A percentile compares a stretch with the other conserved stretches of the same genome.
Evolutionary conservation across 768 basidiomycete species (phyloP).

Genomic region (Pisolithus marmoratus): DNA sequence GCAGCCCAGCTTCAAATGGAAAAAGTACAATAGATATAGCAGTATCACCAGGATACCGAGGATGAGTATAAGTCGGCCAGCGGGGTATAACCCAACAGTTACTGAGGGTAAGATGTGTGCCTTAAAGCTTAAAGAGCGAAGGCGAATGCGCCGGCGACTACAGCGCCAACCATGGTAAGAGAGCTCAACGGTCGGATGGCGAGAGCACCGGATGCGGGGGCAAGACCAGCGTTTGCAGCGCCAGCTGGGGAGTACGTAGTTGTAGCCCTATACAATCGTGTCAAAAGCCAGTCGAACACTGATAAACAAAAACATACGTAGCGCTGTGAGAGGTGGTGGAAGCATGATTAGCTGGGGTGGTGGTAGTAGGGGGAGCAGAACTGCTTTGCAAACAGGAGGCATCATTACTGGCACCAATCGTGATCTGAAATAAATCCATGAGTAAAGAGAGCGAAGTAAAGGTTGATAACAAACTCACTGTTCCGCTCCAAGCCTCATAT

Average conservation of each 20-base stretch:
- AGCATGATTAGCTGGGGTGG: constrained; percentile 13
- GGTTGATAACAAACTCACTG: constrained; percentile 35
- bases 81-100: constrained; percentile 30
- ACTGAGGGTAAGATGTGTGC: constrained; percentile 34
- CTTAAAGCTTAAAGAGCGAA: constrained; percentile 23
- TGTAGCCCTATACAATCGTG: neutral
- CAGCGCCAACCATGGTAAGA: constrained; percentile 18
- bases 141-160: constrained; percentile 14
- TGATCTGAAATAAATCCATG: constrained; percentile 23
- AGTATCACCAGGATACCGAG: constrained; percentile 21
- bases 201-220: constrained; percentile 19
- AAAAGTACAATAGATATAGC: neutral
- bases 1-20: constrained; percentile 8
- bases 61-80: constrained; percentile 28
- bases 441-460: neutral
- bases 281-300: neutral
- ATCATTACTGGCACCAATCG: constrained; percentile 30
- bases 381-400: constrained; percentile 31
- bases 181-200: constrained; percentile 17
- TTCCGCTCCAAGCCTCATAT: constrained; percentile 63
- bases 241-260: constrained; percentile 18
- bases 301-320: constrained; percentile 2
- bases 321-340: neutral
- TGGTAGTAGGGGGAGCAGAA: constrained; percentile 3
- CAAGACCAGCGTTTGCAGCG: constrained; percentile 30